Evolutionary conservation across 192 early-diverging fungal genomes (phyloP), one percentile per base, ranked within the genome.

Genomic region (Cetraspora pellucida): DNA sequence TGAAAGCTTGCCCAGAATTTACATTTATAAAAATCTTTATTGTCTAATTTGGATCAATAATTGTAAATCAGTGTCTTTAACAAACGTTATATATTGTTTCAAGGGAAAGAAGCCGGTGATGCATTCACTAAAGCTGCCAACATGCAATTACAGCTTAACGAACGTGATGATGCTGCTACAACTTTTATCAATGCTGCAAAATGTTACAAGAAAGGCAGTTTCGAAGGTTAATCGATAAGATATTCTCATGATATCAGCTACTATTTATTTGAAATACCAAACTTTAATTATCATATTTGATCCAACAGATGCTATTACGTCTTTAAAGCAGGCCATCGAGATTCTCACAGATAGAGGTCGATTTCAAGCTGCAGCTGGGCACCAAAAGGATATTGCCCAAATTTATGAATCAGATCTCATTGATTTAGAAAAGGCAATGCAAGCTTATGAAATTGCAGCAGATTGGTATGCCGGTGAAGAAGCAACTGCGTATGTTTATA

Each of bases 391-490:
- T 59, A 91, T 98, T 84, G 98, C 95, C 23, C 89, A 91, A 79
- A 94, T 97, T 49, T 96, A 95, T 81, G 95, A 97, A 77, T 87
- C 85, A 28, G 94, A 97, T 63, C 80, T 97, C 19, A 87, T 87
- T 27, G 93, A 96, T 84, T 70, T 90, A 30, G 88, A 91, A 50
- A 88, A 88, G 21, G 93, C 97, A 23, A 91, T 94, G 87, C 81
- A 91, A 28, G 93, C 96, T 3, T 99, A 98, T 85, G 88, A 96
- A 65, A 81, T 86, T 71, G 98, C 98, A 1, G 95, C 93, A 1
- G 95, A 99, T 43, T 94, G 95, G 92, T 99, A 95, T 80, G 79
- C 84, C n/a, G 92, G 89, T 58, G 97, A 98, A 71, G 96, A 97
- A 64, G 93, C 93, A 28, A 87, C 88, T 70, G 96, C 96, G 86